These are phyloP conservation scores for Trypanosoma conorhini DNA, from an alignment of 208 protist genomes.

Conservation along the genomic window DNA sequence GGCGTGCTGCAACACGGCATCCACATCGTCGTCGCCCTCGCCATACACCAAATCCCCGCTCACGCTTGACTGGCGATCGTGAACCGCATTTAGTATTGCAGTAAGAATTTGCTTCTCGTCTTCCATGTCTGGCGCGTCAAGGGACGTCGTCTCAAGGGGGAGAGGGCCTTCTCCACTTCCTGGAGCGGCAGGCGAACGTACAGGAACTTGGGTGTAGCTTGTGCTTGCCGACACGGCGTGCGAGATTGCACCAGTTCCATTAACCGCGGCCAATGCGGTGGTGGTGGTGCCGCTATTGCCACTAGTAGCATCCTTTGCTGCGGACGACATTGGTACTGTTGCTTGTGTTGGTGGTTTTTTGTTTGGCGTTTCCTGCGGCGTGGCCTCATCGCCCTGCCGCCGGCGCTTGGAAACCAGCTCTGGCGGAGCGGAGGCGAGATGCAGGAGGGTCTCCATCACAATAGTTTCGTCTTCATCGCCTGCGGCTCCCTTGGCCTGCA, in stretches of 20 bases:
- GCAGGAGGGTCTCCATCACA: slow-evolving; percentile 3
- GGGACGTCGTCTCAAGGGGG: not conserved
- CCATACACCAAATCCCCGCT: slow-evolving; percentile 57
- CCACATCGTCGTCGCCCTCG: slow-evolving; percentile 35
- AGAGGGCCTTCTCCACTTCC: not conserved
- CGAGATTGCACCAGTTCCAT: not conserved
- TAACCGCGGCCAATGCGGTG: not conserved
- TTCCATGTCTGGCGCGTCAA: slow-evolving; percentile 3
- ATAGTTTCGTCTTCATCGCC: slow-evolving; percentile 4
- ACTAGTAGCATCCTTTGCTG: not conserved
- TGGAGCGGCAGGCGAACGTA: not conserved
- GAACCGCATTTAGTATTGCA: slow-evolving; percentile 59
- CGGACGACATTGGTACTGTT: not conserved
- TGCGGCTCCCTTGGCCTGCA: not conserved
- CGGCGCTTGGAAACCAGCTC: not conserved
- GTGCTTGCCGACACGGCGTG: not conserved
- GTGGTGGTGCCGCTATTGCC: not conserved
- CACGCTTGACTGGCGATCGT: slow-evolving; percentile 61
- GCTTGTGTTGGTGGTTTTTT: not conserved
- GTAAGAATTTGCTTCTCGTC: slow-evolving; percentile 56
- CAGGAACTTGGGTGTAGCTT: not conserved
- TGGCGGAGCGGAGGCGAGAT: not conserved
- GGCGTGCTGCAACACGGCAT: slow-evolving; percentile 49
- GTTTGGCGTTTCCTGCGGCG: not conserved
- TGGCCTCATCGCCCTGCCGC: not conserved